These are phyloP conservation scores for Daldinia eschscholtzii DNA, from an alignment of 2,329 filamentous ascomycete genomes.

Conservation along the genomic window DNA sequence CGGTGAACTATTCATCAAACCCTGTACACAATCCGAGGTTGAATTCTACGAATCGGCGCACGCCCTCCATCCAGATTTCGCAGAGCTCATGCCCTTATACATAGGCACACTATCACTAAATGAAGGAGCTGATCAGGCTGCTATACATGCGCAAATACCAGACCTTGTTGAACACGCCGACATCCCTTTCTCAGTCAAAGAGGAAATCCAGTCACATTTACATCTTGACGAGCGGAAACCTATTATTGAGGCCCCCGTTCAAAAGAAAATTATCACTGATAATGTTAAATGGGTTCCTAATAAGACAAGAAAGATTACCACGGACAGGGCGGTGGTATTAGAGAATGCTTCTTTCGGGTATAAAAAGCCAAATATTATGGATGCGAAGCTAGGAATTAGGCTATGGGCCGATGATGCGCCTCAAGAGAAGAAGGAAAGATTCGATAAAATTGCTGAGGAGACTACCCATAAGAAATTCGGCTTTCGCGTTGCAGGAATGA, in stretches of 20 bases:
- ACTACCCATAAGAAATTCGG: conserved; percentile 72
- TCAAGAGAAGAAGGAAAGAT: conserved; percentile 68
- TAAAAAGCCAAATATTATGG: conserved; percentile 87
- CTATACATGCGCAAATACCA: conserved; percentile 65
- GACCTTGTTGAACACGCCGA: conserved; percentile 55
- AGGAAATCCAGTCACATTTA: conserved; percentile 57
- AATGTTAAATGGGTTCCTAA: conserved; percentile 62
- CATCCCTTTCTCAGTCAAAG: conserved; percentile 59
- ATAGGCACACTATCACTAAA: conserved; percentile 83
- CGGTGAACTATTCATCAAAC: conserved; percentile 92
- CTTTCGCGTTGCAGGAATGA: conserved; percentile 75
- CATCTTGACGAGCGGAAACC: conserved; percentile 39
- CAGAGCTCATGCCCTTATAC: conserved; percentile 84
- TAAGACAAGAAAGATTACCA: conserved; percentile 73
- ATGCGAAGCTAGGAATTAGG: conserved; percentile 88
- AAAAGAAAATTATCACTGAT: conserved; percentile 40
- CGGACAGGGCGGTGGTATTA: conserved; percentile 83
- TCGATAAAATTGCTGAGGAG: conserved; percentile 68
- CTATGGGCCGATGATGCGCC: conserved; percentile 85
- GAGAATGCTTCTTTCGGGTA: conserved; percentile 88
- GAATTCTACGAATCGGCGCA: conserved; percentile 85
- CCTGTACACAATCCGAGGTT: conserved; percentile 87
- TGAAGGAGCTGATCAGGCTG: conserved; percentile 61
- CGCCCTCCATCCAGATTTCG: conserved; percentile 77
- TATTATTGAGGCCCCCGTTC: conserved; percentile 33